Base-by-base conservation (phyloP, 352 stramenopile genomes). In the Pythium rhizo-oryzae region DNA sequence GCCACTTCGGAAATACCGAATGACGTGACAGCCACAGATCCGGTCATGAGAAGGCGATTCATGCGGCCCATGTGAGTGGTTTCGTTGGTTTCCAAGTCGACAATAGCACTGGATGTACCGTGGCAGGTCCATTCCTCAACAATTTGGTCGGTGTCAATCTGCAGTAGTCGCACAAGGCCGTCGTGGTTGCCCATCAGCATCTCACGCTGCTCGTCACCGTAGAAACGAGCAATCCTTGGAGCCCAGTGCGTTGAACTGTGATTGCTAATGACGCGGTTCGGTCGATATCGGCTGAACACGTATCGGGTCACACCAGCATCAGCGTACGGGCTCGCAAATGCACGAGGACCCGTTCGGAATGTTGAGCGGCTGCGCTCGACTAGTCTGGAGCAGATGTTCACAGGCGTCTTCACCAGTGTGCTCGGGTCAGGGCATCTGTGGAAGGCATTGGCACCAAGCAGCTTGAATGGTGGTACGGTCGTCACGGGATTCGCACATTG, bases 401-500 rank as follows among this genome's bases (percentile, higher is more conserved):
- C 59, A 28, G 82, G 87, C 12, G 71, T 82, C 33, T 78, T 76
- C 12, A 75, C 69, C 0, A 79, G 67, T 5, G 70, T 68, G 16
- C 74, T 75, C n/a, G 76, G 81, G 74, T 93, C 88, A 1, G 90
- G 89, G 41, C 90, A 97, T 4, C 76, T 80, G 69, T 97, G 90
- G 8, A 79, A 63, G 1, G 81, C 74, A 23, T 78, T 70, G 39
- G 77, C 73, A 5, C 80, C 83, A 8, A 92, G 58, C 19, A 97
- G 60, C 43, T 92, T 91, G 71, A 97, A 95, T 19, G 89, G 88
- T 0, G 90, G 90, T 1, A 97, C 84, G 1, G 91, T 94, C 18
- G 89, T 91, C 16, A 97, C 84, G 30, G 90, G 90, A 44, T 96
- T 94, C 0, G 85, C 63, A 56, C 90, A 97, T 59, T 95, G 89